Evolutionary conservation across 1,284 basidiomycete genomes (phyloP).

Genomic region (Pisolithus thermaeus): DNA sequence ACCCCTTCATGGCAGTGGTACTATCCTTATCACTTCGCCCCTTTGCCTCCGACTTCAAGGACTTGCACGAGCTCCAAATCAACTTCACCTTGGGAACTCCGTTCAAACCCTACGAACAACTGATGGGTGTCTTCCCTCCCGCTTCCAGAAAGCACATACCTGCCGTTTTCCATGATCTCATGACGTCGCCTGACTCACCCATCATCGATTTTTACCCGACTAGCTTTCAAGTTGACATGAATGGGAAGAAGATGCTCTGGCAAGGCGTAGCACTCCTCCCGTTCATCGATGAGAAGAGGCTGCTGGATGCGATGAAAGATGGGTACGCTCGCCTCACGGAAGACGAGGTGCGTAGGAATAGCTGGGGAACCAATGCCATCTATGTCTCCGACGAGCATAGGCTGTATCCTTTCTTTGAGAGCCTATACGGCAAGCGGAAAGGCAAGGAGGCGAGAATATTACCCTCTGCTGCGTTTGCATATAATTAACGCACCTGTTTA

Average conservation of each 20-base stretch:
- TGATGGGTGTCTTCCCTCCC: conserved; percentile 98
- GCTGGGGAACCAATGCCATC: conserved; percentile 80
- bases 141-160: conserved; percentile 71
- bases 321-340: conserved; percentile 72
- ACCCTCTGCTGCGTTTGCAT: conserved; percentile 1
- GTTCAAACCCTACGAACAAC: conserved; percentile 95
- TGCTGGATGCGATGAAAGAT: conserved; percentile 78
- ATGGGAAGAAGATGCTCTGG: conserved; percentile 99
- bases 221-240: conserved; percentile 98
- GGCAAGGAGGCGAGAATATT: conserved; percentile 62
- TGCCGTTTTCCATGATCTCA: conserved; percentile 78
- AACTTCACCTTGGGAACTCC: conserved; percentile 76
- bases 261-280: conserved; percentile 96
- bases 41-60: conserved; percentile 92
- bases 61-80: conserved; percentile 77
- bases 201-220: conserved; percentile 96
- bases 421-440: conserved; percentile 87
- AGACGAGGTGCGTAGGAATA: conserved; percentile 82
- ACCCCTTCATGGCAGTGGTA: conserved; percentile 99
- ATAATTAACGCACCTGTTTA: conserved; percentile 10
- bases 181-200: conserved; percentile 84
- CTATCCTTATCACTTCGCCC: conserved; percentile 98
- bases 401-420: conserved; percentile 83
- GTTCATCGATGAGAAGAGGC: conserved; percentile 87
- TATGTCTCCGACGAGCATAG: conserved; percentile 84